Percentiles rank a stretch among this genome's conserved stretches.
Conservation (phyloP, 2,329 filamentous ascomycete genomes). For the Exophiala sp. region DNA sequence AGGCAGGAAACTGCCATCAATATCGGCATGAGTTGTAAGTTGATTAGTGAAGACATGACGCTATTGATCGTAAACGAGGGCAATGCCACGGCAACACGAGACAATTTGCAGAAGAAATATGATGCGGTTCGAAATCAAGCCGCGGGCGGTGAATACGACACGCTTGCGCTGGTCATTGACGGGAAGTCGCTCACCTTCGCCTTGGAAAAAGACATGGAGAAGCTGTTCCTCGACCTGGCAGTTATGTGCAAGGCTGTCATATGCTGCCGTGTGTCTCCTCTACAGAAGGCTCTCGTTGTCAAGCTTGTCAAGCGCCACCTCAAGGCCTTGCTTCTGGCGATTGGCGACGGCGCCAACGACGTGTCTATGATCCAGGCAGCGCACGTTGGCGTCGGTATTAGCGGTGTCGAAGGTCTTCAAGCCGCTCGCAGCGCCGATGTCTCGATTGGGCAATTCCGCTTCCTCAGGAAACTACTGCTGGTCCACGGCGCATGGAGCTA, state of each 20-base stretch:
- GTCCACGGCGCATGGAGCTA: conserved; percentile 98
- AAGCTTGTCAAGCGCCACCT: conserved; percentile 96
- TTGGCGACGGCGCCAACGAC: conserved; percentile 96
- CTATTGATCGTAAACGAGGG: conserved; percentile 96
- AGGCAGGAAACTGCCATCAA: conserved; percentile 99
- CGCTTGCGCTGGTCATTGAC: conserved; percentile 88
- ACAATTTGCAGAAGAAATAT: conserved; percentile 90
- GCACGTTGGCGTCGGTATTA: conserved; percentile 96
- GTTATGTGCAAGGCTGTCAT: conserved; percentile 98
- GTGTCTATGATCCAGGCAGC: conserved; percentile 99
- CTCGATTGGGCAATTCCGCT: conserved; percentile 92
- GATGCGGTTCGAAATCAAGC: conserved; percentile 84
- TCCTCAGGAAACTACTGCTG: conserved; percentile 84
- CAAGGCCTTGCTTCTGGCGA: conserved; percentile 86
- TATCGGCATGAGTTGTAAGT: conserved; percentile 98
- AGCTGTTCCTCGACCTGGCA: conserved; percentile 86
- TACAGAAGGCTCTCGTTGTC: conserved; percentile 95
- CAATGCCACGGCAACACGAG: conserved; percentile 68
- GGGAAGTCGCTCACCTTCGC: conserved; percentile 93
- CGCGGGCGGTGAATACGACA: conserved; percentile 62
- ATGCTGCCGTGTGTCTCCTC: conserved; percentile 85
- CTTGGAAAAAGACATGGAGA: conserved; percentile 89
- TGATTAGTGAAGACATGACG: conserved; percentile 98
- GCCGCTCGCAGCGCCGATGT: conserved; percentile 94
- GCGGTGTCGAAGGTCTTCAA: conserved; percentile 93